Percentiles rank a stretch among this genome's conserved stretches.
These are phyloP conservation scores for Pterocarpus santalinus DNA, from an alignment of 306 rosid species.

Conservation along the genomic window DNA sequence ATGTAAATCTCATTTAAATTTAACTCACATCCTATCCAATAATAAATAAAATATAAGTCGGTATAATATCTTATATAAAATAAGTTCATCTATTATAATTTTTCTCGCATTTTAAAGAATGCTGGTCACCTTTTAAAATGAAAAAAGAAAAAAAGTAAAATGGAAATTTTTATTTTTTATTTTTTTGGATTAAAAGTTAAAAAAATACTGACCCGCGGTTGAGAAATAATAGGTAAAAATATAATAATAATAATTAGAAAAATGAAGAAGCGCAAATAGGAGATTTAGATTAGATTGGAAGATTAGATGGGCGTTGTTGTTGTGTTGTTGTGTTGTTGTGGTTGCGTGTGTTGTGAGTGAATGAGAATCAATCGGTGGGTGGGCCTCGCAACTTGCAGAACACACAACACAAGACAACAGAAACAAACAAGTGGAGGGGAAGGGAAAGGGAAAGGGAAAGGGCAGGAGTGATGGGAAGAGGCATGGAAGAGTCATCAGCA, in stretches of 20 bases:
- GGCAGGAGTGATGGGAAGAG: background rate
- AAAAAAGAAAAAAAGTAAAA: background rate
- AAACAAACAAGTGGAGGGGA: too few relatives aligned
- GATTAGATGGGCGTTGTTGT: background rate
- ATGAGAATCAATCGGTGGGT: background rate
- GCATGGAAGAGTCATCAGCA: conserved; percentile 35
- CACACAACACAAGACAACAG: background rate
- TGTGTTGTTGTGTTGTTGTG: background rate
- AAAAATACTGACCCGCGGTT: background rate
- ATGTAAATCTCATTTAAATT: too few relatives aligned
- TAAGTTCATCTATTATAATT: too few relatives aligned
- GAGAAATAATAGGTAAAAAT: background rate
- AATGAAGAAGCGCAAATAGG: too few relatives aligned
- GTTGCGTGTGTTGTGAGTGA: background rate
- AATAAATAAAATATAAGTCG: too few relatives aligned
- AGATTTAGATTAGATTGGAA: background rate
- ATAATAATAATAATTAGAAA: background rate
- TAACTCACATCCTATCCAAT: too few relatives aligned
- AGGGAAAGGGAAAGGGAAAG: background rate
- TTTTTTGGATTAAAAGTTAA: background rate
- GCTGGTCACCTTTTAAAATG: background rate
- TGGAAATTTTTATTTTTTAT: too few relatives aligned
- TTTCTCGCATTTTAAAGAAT: too few relatives aligned
- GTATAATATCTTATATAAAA: too few relatives aligned
- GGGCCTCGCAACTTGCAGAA: background rate